phyloP scores from a whole-genome alignment of 768 basidiomycete genomes.

The Suillus clintonianus region DNA sequence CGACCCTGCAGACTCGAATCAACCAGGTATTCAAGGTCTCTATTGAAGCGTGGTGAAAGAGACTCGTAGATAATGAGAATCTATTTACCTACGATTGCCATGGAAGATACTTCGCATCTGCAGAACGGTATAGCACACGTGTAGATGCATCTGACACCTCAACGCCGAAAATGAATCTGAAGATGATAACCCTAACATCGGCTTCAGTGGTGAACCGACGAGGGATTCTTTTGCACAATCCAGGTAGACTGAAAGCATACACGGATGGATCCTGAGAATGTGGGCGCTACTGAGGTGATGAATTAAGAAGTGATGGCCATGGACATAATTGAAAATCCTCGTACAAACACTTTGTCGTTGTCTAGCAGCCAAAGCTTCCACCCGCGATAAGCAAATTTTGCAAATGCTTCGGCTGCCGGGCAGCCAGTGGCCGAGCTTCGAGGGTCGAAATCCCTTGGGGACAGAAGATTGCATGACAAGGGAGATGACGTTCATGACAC shows the following conservation, averaged over 20 bases:
- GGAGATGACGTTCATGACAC: neutral
- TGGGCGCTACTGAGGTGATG: neutral
- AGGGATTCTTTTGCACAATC: neutral
- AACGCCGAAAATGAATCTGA: neutral
- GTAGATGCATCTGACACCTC: neutral
- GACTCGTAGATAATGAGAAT: conserved; percentile 1
- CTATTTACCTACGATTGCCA: neutral
- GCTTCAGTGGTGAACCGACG: neutral
- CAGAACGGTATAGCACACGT: neutral
- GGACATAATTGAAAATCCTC: neutral
- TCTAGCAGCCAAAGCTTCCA: neutral
- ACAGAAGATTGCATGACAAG: neutral
- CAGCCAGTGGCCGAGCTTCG: neutral
- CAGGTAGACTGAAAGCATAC: neutral
- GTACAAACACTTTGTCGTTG: neutral
- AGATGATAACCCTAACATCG: neutral
- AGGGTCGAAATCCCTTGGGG: too few relatives aligned
- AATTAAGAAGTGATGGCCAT: neutral
- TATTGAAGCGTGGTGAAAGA: neutral
- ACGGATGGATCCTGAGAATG: neutral
- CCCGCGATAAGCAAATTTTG: neutral
- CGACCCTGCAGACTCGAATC: neutral
- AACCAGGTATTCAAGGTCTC: neutral
- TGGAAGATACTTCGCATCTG: neutral
- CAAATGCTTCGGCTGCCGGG: conserved; percentile 2